These are phyloP conservation scores for Apocynum venetum DNA, from an alignment of 257 asterid genomes.

Conservation along the genomic window DNA sequence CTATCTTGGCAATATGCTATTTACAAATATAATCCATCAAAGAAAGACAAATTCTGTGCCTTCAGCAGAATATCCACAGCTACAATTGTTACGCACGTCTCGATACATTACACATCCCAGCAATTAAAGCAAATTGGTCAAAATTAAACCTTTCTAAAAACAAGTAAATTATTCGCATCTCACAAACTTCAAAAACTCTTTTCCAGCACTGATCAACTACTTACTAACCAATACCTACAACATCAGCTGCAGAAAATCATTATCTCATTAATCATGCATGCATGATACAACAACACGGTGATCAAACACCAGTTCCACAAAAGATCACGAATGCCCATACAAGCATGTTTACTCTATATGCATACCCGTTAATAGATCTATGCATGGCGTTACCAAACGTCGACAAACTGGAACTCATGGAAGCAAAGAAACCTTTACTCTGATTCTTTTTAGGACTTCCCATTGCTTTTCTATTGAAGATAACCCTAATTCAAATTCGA, in stretches of 20 bases:
- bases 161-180: background rate
- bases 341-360: background rate
- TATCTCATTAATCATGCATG: background rate
- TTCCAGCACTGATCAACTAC: background rate
- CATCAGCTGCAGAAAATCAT: background rate
- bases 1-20: background rate
- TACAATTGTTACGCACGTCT: background rate
- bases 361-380: conserved; percentile 56
- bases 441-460: conserved; percentile 33
- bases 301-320: background rate
- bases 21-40: background rate
- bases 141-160: background rate
- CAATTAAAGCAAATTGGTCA: background rate
- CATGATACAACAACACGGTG: background rate
- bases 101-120: background rate
- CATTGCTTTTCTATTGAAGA: conserved; percentile 13
- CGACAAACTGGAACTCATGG: conserved; percentile 48
- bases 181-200: background rate
- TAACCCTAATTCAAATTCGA: conserved; percentile 1
- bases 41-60: background rate
- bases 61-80: background rate
- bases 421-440: conserved; percentile 45
- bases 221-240: background rate
- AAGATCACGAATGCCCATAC: background rate
- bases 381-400: conserved; percentile 47